Conservation (phyloP, 345 rosid species). For the Hibiscus syriacus region DNA sequence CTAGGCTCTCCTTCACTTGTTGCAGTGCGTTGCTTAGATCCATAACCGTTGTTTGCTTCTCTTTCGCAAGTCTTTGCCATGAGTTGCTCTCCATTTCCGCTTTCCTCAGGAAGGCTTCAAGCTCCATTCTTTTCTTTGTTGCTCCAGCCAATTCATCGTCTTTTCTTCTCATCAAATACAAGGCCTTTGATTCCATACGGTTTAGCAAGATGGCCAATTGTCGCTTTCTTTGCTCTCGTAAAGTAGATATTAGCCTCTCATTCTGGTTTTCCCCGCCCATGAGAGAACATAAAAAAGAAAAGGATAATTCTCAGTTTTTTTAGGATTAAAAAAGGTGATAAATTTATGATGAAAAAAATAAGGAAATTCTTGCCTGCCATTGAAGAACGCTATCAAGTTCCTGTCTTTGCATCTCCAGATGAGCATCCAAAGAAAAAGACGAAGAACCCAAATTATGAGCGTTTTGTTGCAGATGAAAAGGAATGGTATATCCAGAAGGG, state of each 20-base stretch:
- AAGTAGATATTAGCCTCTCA: slow-evolving; percentile 24
- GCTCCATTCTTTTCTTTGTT: slow-evolving; percentile 25
- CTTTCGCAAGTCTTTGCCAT: slow-evolving; percentile 30
- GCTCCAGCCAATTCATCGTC: slow-evolving; percentile 35
- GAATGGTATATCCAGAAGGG: slow-evolving; percentile 4
- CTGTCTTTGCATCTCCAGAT: slow-evolving; percentile 32
- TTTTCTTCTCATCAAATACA: slow-evolving; percentile 25
- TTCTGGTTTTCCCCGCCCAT: slow-evolving; percentile 12
- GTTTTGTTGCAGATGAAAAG: slow-evolving; percentile 3
- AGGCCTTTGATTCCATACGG: slow-evolving; percentile 22
- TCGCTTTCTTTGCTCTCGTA: slow-evolving; percentile 31
- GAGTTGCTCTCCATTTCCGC: slow-evolving; percentile 23
- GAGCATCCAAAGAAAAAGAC: slow-evolving; percentile 20
- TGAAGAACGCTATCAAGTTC: slow-evolving; percentile 19
- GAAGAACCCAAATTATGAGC: slow-evolving; percentile 7
- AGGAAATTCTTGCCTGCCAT: not conserved
- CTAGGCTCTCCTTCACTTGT: slow-evolving; percentile 11
- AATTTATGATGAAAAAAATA: not conserved
- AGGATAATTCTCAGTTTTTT: not conserved
- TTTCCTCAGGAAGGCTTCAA: slow-evolving; percentile 29
- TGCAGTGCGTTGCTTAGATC: slow-evolving; percentile 29
- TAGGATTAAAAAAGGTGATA: not conserved
- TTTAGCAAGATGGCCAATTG: slow-evolving; percentile 18
- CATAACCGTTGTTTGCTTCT: slow-evolving; percentile 28
- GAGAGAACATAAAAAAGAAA: not conserved